Evolutionary conservation across 2,329 filamentous ascomycete genomes (phyloP), one percentile per base, ranked within the genome.

Genomic region (Xylariaceae sp.): DNA sequence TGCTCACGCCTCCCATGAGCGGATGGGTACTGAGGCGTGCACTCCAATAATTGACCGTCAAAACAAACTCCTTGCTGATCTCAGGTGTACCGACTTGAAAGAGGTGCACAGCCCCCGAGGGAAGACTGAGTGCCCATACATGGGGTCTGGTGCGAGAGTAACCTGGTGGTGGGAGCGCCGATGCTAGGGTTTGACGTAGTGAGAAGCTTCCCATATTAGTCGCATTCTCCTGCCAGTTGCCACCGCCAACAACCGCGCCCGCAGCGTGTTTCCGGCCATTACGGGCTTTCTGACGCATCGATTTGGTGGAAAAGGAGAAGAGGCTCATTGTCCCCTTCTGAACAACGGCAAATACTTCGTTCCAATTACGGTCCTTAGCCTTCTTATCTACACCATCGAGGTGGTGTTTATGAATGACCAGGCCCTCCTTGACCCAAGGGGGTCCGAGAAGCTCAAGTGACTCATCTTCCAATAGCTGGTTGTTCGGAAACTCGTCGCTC

Each of bases 371-470:
- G 59, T 97, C 92, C 68, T 92, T 96, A 50, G 91, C 86, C 64
- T 89, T 88, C 71, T 93, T 95, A 55, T 95, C 91, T 27, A 89
- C 76, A 4, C 88, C 83, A 63, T 97, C 92, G 3, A 97, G 77
- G 61, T 97, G 92, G 64, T 96, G 92, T 67, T 97, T 97, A 71
- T 98, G 92, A 56, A 92, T 92, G 17, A 97, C 75, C 57, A 94
- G 88, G 51, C 93, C 93, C 67, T 98, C 93, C 68, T 98, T 98
- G 22, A 94, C 85, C 93, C 93, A 98, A 0, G 93, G 93, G n/a
- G 93, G 88, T 20, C 93, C 93, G 10, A 86, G 83, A 32, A 98
- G 81, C 61, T 95, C 91, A 11, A 98, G 77, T 0, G 86, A 89
- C 60, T 98, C 93, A 59, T 97, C 93, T 59, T 96, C 92, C 0